Evolutionary conservation across 768 basidiomycete species (phyloP), one percentile per base, ranked within the genome.

Genomic region (Amanita thiersii): DNA sequence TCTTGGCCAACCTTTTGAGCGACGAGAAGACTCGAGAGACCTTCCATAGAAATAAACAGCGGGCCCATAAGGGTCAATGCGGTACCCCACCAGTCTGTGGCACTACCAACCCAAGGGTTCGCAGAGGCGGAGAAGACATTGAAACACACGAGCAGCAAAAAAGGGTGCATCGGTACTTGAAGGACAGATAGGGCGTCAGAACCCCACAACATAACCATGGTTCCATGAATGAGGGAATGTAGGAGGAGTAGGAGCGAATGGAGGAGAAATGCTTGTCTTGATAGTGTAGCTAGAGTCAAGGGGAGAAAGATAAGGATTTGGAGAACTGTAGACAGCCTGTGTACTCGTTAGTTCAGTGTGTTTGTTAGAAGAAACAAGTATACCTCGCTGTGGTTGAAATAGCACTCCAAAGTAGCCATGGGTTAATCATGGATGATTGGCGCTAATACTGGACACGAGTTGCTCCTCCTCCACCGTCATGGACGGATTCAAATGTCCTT

Each of bases 241-340:
- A 73, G 52, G 38, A 82, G 80, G 39, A 89, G 68, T 9, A 90
- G 74, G 14, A 91, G 68, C 7, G 88, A 90, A 25, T 89, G 76
- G 19, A 87, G 65, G 30, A 91, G 76, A 54, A 91, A 91, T 0
- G 87, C 87, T 21, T 77, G 66, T 18, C 72, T 79, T 21, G 85
- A 87, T 41, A 91, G 73, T 9, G 89, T 89, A 35, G 84, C 84
- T 45, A 91, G 70, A 12, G 87, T 91, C 46, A 91, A 67, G 1
- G 88, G 88, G 37, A 91, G 75, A 59, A 82, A 91, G 21, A 90
- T 71, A 36, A 91, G 66, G 49, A 91, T 86, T 56, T 90, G 87
- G 24, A 84, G 54, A 45, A 75, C 84, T 31, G 85, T 89, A 7
- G 80, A 81, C 42, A 87, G 63, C 54, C 86, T 86, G 56, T 21